Base-by-base conservation (phyloP, 2,329 filamentous ascomycete genomes). In the Arthrobotrys musiformis region DNA sequence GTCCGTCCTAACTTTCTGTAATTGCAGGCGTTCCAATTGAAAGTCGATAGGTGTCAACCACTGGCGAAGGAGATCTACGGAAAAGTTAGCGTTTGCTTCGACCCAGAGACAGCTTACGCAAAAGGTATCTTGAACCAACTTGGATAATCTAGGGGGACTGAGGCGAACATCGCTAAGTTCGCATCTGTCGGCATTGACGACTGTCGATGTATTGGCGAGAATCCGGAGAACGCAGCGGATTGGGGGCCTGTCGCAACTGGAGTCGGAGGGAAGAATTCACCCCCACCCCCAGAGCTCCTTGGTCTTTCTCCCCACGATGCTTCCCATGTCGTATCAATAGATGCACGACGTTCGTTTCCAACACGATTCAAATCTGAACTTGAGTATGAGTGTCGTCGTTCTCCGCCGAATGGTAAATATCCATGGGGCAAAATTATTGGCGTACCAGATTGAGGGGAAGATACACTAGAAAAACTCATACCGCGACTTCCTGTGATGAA, bases 401-500 rank as follows among this genome's bases (percentile, higher is more conserved):
- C 73, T 77, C 66, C 58, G 60, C 73, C 73, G 66, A 54, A 77
- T 66, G 73, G 73, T 33, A 70, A 30, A 50, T 77, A 77, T 56
- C 73, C 73, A 77, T 77, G 73, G 73, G 73, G 73, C 42, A 77
- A 40, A 61, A 77, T 52, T 70, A 77, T 77, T 64, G 73, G 73
- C 73, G 73, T 77, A 77, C 73, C 73, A 67, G 66, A 60, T 46
- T 77, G 58, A 46, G 72, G 72, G 46, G 72, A 70, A 48, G 60
- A 56, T 40, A 17, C n/a, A 35, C 70, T 66, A 62, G 66, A 66
- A 40, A 77, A 35, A 50, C 73, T 77, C 73, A 70, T 70, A 4
- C 73, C 66, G 73, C 73, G 73, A 37, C 73, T 77, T 19, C 66
- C 73, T 77, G 62, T 62, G 17, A 37, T 37, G 15, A 61, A 56